phyloP scores from a whole-genome alignment of 441 rosid species.

The Pelargonium australe region DNA sequence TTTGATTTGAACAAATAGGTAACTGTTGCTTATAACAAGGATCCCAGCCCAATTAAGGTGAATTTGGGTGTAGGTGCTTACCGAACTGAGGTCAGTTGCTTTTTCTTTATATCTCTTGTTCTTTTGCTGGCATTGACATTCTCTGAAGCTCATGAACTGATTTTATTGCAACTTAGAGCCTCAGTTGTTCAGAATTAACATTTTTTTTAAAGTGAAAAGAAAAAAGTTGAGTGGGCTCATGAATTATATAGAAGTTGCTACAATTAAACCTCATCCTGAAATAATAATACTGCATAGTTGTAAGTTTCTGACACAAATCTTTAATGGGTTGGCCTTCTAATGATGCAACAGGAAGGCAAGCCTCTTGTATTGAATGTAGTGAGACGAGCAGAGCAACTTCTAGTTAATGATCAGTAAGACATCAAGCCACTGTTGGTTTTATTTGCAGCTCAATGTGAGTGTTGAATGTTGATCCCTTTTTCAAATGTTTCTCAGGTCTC shows the following conservation, averaged over 20 bases:
- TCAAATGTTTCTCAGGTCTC: slow-evolving; percentile 3
- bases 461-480: background rate
- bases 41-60: slow-evolving; percentile 1
- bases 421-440: slow-evolving; percentile 3
- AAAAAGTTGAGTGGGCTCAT: background rate
- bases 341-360: slow-evolving; percentile 54
- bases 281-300: background rate
- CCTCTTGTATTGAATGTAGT: slow-evolving; percentile 62
- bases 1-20: slow-evolving; percentile 2
- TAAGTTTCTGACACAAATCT: background rate
- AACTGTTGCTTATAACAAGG: slow-evolving; percentile 2
- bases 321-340: slow-evolving; percentile 5
- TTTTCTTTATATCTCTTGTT: background rate
- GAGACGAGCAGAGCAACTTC: slow-evolving; percentile 52
- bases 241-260: background rate
- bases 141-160: background rate
- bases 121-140: no score
- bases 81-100: slow-evolving; percentile 5
- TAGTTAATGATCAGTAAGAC: slow-evolving; percentile 53
- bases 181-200: background rate
- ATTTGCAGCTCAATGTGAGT: background rate
- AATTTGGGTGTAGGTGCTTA: slow-evolving; percentile 10
- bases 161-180: no score
- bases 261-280: no score
- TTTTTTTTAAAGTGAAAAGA: no score